Evolutionary conservation across 768 basidiomycete genomes (phyloP).

Genomic region (Trichaptum fuscoviolaceum): DNA sequence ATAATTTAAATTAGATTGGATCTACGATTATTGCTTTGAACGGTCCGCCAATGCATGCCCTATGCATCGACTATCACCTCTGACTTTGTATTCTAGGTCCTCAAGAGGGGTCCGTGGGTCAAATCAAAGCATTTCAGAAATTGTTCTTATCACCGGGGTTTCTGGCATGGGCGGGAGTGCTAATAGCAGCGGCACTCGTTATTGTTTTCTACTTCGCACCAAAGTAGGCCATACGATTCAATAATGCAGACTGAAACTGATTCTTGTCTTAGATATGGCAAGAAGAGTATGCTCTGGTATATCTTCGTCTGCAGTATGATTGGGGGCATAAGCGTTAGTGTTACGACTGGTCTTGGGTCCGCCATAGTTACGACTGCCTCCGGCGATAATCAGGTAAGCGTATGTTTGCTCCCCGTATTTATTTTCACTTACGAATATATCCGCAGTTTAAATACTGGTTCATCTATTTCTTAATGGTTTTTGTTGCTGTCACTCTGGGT

Average conservation of each 20-base stretch:
- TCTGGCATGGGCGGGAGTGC: constrained; percentile 58
- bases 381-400: constrained; percentile 71
- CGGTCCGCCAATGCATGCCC: constrained; percentile 34
- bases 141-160: constrained; percentile 85
- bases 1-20: constrained; percentile 48
- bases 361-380: constrained; percentile 77
- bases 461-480: constrained; percentile 80
- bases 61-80: constrained; percentile 3
- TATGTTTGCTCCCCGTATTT: constrained; percentile 3
- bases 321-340: constrained; percentile 91
- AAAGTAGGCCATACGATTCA: constrained; percentile 41
- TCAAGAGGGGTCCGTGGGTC: constrained; percentile 59
- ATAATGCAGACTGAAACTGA: constrained; percentile 6
- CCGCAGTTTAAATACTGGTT: constrained; percentile 87
- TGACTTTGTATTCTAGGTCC: constrained; percentile 43
- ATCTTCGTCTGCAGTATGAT: constrained; percentile 95
- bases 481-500: constrained; percentile 80
- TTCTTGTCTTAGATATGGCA: constrained; percentile 57
- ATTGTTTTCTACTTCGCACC: constrained; percentile 84
- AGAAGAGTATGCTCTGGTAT: constrained; percentile 92
- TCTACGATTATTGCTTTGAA: constrained; percentile 90
- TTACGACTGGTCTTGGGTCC: constrained; percentile 89
- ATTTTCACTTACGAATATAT: constrained; percentile 9
- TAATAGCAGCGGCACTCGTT: constrained; percentile 59
- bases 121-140: constrained; percentile 66